These are phyloP conservation scores for Cunninghamia lanceolata DNA, from an alignment of 75 land plant species.

Conservation along the genomic window DNA sequence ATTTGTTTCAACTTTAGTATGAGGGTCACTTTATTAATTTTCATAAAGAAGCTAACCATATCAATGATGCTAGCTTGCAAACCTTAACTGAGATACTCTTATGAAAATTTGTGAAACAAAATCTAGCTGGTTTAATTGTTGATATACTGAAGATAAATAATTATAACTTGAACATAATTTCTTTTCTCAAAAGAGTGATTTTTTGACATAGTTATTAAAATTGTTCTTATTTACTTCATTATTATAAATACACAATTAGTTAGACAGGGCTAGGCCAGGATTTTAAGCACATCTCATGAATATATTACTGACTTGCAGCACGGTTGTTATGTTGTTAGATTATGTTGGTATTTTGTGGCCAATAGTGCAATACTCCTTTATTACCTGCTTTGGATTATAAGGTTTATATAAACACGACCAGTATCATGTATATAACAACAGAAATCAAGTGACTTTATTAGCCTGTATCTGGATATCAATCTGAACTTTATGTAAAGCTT, in stretches of 20 bases:
- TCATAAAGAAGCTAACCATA: background rate
- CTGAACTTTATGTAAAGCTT: background rate
- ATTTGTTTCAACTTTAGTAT: background rate
- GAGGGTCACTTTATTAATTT: background rate
- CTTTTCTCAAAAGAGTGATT: no score
- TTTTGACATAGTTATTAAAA: no score
- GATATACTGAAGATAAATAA: background rate
- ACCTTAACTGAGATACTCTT: background rate
- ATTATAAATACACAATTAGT: no score
- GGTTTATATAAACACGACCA: background rate
- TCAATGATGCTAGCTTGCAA: background rate
- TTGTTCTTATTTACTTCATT: no score
- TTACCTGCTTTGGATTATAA: background rate
- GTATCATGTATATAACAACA: background rate
- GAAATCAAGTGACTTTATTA: background rate
- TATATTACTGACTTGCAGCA: background rate
- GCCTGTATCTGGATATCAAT: background rate
- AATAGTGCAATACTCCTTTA: background rate
- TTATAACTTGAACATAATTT: no score
- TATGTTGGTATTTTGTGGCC: background rate
- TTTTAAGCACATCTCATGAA: background rate
- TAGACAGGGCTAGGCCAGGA: background rate
- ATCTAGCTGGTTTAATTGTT: background rate
- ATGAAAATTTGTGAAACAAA: background rate
- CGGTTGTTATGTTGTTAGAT: no score